A percentile compares a stretch with the other conserved stretches of the same genome.
Evolutionary conservation across 2,329 filamentous ascomycete genomes (phyloP).

Genomic region (Metarhizium rileyi): DNA sequence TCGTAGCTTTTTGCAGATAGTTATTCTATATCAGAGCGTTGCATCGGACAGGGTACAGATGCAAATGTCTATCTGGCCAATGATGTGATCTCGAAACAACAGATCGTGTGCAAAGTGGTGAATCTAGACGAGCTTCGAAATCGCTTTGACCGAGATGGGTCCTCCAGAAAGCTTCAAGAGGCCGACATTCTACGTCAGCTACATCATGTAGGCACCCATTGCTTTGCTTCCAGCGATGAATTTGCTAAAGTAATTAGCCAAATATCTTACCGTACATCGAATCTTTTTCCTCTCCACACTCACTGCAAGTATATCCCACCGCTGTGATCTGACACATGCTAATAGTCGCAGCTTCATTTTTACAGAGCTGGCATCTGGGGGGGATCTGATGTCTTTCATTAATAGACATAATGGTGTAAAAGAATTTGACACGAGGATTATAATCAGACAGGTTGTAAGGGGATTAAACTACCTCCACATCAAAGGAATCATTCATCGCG

Average conservation of each 20-base stretch:
- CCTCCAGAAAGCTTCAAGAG: slow-evolving; percentile 35
- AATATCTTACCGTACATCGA: slow-evolving; percentile 44
- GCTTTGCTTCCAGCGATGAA: not conserved
- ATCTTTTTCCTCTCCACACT: slow-evolving; percentile 37
- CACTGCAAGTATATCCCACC: slow-evolving; percentile 27
- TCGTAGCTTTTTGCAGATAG: slow-evolving; percentile 21
- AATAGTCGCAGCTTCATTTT: slow-evolving; percentile 38
- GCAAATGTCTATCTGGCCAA: slow-evolving; percentile 29
- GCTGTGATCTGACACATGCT: not conserved
- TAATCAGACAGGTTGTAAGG: slow-evolving; percentile 37
- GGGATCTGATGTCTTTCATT: slow-evolving; percentile 42
- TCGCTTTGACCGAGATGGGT: slow-evolving; percentile 16
- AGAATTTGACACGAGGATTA: slow-evolving; percentile 33
- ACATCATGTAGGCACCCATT: slow-evolving; percentile 35
- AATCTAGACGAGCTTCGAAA: slow-evolving; percentile 29
- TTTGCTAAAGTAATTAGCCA: slow-evolving; percentile 28
- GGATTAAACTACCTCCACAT: slow-evolving; percentile 38
- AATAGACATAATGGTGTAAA: slow-evolving; percentile 18
- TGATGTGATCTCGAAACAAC: slow-evolving; percentile 41
- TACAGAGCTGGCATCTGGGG: slow-evolving; percentile 45
- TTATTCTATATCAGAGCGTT: slow-evolving; percentile 24
- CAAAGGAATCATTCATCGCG: slow-evolving; percentile 41
- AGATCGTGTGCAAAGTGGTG: slow-evolving; percentile 62
- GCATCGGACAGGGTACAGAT: slow-evolving; percentile 28
- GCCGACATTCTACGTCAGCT: slow-evolving; percentile 42